phyloP scores from a whole-genome alignment of 208 protist genomes.

The Trypanosomatidae sp. region DNA sequence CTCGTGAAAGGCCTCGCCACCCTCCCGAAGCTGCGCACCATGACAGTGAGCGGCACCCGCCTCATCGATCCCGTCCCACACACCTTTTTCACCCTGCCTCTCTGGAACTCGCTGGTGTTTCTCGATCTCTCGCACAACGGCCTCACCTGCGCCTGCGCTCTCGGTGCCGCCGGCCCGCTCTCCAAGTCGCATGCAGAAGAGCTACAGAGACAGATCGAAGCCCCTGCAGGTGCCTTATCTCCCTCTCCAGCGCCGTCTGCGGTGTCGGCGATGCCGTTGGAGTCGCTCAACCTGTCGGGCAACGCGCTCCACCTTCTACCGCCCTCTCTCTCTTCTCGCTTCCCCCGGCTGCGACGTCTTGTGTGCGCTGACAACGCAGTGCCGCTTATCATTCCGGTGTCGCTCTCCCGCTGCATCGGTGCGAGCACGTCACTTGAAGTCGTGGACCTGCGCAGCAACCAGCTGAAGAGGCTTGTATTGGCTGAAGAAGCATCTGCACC shows the following conservation, averaged over 20 bases:
- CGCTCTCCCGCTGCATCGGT: slow-evolving; percentile 25
- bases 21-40: slow-evolving; percentile 19
- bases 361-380: slow-evolving; percentile 31
- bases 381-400: slow-evolving; percentile 20
- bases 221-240: too few species aligned
- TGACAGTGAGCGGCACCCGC: slow-evolving; percentile 30
- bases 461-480: slow-evolving; percentile 25
- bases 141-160: slow-evolving; percentile 33
- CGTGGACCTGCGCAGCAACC: slow-evolving; percentile 16
- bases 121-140: slow-evolving; percentile 44
- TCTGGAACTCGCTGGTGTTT: slow-evolving; percentile 31
- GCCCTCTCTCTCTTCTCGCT: slow-evolving; percentile 14
- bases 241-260: neutral
- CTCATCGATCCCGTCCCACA: slow-evolving; percentile 26
- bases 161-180: slow-evolving; percentile 16
- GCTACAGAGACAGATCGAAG: neutral
- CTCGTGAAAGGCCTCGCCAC: slow-evolving; percentile 16
- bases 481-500: slow-evolving; percentile 5
- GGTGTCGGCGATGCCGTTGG: slow-evolving; percentile 16
- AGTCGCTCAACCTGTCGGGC: slow-evolving; percentile 37
- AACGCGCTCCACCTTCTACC: slow-evolving; percentile 38
- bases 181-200: slow-evolving; percentile 3
- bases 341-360: slow-evolving; percentile 38
- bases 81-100: slow-evolving; percentile 18
- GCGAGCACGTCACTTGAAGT: slow-evolving; percentile 17